Conservation (phyloP, 2,329 filamentous ascomycete genomes). For the Aspergillus quadrilineatus region DNA sequence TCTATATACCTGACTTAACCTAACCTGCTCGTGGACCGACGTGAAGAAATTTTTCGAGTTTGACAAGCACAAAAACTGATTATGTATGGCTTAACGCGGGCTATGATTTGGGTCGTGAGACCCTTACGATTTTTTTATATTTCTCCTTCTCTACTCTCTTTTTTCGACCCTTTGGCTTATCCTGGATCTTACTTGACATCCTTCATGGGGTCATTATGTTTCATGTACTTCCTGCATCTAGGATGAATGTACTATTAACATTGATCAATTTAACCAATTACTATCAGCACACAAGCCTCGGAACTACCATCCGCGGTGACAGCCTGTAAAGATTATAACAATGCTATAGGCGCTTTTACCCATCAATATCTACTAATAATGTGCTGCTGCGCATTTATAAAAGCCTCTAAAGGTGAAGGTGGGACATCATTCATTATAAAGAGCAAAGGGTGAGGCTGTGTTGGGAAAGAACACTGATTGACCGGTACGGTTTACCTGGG, state of each 20-base stretch:
- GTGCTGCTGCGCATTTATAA: too few species aligned
- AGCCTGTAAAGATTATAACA: too few species aligned
- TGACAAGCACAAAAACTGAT: constrained; percentile 16
- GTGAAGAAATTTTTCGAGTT: constrained; percentile 12
- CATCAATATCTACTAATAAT: too few species aligned
- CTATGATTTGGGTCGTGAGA: constrained; percentile 32
- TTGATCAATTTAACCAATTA: neutral
- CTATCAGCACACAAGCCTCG: too few species aligned
- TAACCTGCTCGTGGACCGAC: constrained; percentile 9
- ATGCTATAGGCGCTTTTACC: too few species aligned
- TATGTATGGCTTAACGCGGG: constrained; percentile 31
- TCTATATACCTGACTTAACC: constrained; percentile 1
- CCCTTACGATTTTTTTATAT: constrained; percentile 29
- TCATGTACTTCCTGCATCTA: neutral
- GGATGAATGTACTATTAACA: neutral
- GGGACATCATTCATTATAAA: too few species aligned
- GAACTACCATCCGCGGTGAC: too few species aligned
- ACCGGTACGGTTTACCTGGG: too few species aligned
- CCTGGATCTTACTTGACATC: neutral
- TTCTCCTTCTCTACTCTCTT: constrained; percentile 24
- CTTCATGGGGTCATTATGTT: neutral
- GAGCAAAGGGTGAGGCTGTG: too few species aligned
- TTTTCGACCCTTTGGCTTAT: neutral
- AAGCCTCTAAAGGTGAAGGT: too few species aligned
- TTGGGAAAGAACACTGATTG: too few species aligned